Evolutionary conservation across 1,139 yeast species (phyloP), one percentile per base, ranked within the genome.

Genomic region (Hansenula anomala): DNA sequence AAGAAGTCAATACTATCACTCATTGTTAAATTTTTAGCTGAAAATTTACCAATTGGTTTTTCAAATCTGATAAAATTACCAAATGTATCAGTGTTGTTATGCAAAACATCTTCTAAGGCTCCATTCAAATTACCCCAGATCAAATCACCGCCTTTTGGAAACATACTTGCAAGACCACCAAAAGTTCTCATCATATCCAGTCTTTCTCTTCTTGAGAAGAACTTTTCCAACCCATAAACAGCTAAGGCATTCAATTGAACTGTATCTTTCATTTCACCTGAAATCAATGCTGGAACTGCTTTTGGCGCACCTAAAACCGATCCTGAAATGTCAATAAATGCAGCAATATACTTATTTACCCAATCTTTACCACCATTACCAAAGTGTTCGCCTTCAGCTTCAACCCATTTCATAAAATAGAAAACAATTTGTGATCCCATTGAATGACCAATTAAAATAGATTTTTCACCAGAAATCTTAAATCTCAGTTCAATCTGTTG

Each of bases 231-330:
- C 2, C 97, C 98, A 54, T 88, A 88, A 45, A 90, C 89, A 0
- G 98, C 98, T 48, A 92, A 66, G 2, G 95, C 83, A 59, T 92
- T 92, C 58, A 92, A 69, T 55, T 92, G 96, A 22, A 94, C 95
- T 0, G 98, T 92, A 58, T 92, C 98, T 60, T 82, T 87, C 98
- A 94, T 92, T 63, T 92, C 98, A 20, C 98, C 98, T 16, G 96
- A 87, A 17, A 94, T 63, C 44, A 92, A 67, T 0, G 97, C 97
- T 0, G 95, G 89, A 25, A 89, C 76, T 0, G 96, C 84, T 60
- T 92, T 92, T 2, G 98, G 98, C 0, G 97, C 89, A 2, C 98
- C 98, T 41, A 92, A 68, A 39, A 79, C 64, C 7, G 95, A 81
- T 0, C 98, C 98, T 15, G 95, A 78, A 40, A 94, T 84, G 57